phyloP scores from a whole-genome alignment of 2,329 filamentous ascomycete species.

The Alternaria tenuissima region DNA sequence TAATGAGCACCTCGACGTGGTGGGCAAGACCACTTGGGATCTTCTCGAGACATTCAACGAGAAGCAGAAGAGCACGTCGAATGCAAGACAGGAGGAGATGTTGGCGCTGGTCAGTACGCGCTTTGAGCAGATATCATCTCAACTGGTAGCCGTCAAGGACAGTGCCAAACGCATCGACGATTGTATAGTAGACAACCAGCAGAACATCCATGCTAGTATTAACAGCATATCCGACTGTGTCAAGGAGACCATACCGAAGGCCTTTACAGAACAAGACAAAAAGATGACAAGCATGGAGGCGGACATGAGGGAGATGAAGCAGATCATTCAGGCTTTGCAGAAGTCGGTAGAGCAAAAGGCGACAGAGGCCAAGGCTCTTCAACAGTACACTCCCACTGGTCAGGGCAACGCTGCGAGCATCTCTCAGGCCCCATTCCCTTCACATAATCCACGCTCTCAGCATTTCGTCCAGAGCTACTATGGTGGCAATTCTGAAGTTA shows the following conservation, averaged over 20 bases:
- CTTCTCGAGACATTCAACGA: slow-evolving; percentile 25
- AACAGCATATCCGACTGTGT: slow-evolving; percentile 38
- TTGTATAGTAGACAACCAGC: slow-evolving; percentile 11
- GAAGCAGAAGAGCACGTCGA: slow-evolving; percentile 17
- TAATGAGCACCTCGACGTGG: slow-evolving; percentile 48
- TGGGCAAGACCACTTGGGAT: slow-evolving; percentile 40
- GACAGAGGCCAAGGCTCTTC: slow-evolving; percentile 13
- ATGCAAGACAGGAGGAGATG: slow-evolving; percentile 32
- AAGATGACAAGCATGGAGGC: slow-evolving; percentile 34
- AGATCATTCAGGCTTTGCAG: slow-evolving; percentile 34
- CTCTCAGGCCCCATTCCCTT: slow-evolving; percentile 5
- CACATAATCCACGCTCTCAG: slow-evolving; percentile 36
- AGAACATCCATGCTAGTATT: slow-evolving; percentile 33
- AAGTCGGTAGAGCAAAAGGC: slow-evolving; percentile 31
- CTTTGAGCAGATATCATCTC: slow-evolving; percentile 36
- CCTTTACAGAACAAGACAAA: slow-evolving; percentile 34
- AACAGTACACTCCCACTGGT: slow-evolving; percentile 6
- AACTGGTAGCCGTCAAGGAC: slow-evolving; percentile 34
- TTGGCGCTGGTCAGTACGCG: slow-evolving; percentile 28
- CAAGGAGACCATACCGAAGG: slow-evolving; percentile 35
- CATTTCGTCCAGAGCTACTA: slow-evolving; percentile 32
- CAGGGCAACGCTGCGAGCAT: slow-evolving; percentile 10
- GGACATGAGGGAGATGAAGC: slow-evolving; percentile 38
- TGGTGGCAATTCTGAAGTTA: slow-evolving; percentile 19
- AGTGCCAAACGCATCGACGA: slow-evolving; percentile 28